Percentiles rank a stretch among this genome's conserved stretches.
Evolutionary conservation across 1,284 basidiomycete species (phyloP).

Genomic region (Marasmius tenuissimus): DNA sequence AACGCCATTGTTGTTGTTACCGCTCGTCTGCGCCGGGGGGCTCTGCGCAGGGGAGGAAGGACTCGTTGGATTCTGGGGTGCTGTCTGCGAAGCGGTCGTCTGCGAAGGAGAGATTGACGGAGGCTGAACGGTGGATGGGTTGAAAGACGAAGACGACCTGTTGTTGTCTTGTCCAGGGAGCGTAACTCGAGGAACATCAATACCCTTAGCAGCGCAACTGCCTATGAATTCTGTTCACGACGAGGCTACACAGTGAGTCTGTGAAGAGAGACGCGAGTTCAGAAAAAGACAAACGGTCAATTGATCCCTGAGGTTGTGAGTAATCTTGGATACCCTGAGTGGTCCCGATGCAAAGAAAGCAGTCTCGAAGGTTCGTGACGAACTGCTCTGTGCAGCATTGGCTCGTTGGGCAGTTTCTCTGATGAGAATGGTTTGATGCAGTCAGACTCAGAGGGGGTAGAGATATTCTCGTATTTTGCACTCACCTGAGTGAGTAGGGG

Average conservation of each 20-base stretch:
- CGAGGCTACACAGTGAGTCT: neutral
- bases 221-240: neutral
- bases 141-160: neutral
- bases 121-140: neutral
- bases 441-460: neutral
- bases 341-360: neutral
- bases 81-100: neutral
- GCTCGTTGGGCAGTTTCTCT: neutral
- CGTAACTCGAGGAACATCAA: neutral
- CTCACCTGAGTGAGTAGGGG: neutral
- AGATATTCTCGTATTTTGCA: neutral
- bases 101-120: neutral
- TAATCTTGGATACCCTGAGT: neutral
- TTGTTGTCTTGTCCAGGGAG: neutral
- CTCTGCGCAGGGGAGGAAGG: neutral
- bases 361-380: neutral
- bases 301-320: neutral
- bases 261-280: neutral
- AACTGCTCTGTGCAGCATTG: neutral
- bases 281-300: neutral
- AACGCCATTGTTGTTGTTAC: neutral
- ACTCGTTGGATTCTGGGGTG: neutral
- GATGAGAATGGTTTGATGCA: neutral
- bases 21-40: neutral
- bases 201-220: neutral